These are phyloP conservation scores for Phytophthora idaei DNA, from an alignment of 352 stramenopile genomes.

Conservation along the genomic window DNA sequence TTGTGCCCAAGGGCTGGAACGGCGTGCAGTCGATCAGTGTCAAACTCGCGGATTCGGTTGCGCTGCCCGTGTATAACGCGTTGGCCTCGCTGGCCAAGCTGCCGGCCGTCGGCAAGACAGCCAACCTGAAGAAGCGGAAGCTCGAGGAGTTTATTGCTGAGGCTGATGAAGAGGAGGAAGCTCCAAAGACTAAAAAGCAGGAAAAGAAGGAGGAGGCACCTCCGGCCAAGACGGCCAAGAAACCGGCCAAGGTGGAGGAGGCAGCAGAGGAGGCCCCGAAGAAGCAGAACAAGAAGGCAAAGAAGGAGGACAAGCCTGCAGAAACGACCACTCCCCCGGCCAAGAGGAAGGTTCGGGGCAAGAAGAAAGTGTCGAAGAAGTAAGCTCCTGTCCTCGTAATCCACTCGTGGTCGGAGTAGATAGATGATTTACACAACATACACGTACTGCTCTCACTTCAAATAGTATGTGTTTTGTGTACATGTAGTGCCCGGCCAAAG, in stretches of 20 bases:
- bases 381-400: slow-evolving; percentile 17
- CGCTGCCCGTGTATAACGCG: slow-evolving; percentile 92
- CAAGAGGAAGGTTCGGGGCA: slow-evolving; percentile 34
- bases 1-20: slow-evolving; percentile 90
- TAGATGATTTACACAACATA: slow-evolving; percentile 47
- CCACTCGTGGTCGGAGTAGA: slow-evolving; percentile 26
- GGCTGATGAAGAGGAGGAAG: slow-evolving; percentile 18
- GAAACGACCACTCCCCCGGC: slow-evolving; percentile 17
- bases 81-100: slow-evolving; percentile 68
- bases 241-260: slow-evolving; percentile 28
- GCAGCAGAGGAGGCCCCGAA: slow-evolving; percentile 21
- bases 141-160: slow-evolving; percentile 53
- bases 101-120: slow-evolving; percentile 55
- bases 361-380: slow-evolving; percentile 42
- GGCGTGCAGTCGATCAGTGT: slow-evolving; percentile 93
- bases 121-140: slow-evolving; percentile 69
- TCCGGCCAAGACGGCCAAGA: slow-evolving; percentile 41
- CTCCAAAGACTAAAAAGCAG: slow-evolving; percentile 30
- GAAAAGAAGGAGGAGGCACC: slow-evolving; percentile 16
- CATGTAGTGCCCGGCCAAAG: neutral
- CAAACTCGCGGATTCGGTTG: slow-evolving; percentile 88
- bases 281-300: slow-evolving; percentile 26
- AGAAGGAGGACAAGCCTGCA: slow-evolving; percentile 21
- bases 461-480: neutral
- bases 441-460: slow-evolving; percentile 28